Evolutionary conservation across 345 rosid species (phyloP), one percentile per base, ranked within the genome.

Genomic region (Bruguiera sexangula): DNA sequence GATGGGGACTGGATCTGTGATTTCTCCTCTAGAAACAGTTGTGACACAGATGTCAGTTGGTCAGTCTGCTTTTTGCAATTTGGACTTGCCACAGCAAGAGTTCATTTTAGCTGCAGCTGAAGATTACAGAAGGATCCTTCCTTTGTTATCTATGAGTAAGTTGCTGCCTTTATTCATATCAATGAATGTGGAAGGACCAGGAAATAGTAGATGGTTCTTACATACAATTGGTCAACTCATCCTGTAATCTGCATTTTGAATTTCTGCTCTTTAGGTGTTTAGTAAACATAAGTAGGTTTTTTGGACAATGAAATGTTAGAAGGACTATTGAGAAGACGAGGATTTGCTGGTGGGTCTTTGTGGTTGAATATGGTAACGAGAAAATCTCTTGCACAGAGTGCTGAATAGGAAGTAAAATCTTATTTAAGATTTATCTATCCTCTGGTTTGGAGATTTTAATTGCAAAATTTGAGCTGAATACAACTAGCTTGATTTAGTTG

Each of bases 21-120:
- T 79, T 80, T 51, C 86, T 67, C 60, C 64, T 64, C 76, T 88
- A 65, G 97, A 95, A 80, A 70, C 78, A 68, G 89, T 83, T 84
- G 85, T 85, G 30, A 72, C 82, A 37, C 89, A 85, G 84, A 79
- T 95, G 92, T 87, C 95, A 71, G 90, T 88, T 50, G 96, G 99
- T 71, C 96, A 95, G 70, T 85, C 83, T 76, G 89, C 90, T 39
- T 73, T 68, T 78, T 84, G 85, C 78, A 77, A 34, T 61, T 67
- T 78, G 34, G 73, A 82, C 46, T 75, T 83, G 67, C 79, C 80
- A 36, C 58, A 73, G 46, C 73, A 79, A 71, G 89, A 88, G 80
- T 76, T 84, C 68, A 56, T 95, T 76, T 77, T 92, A 69, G 93
- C 99, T 57, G 83, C 77, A 32, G 79, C 87, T 54, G 59, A 79